Evolutionary conservation across 306 rosid genomes (phyloP).

Genomic region (Quercus aquifolioides): DNA sequence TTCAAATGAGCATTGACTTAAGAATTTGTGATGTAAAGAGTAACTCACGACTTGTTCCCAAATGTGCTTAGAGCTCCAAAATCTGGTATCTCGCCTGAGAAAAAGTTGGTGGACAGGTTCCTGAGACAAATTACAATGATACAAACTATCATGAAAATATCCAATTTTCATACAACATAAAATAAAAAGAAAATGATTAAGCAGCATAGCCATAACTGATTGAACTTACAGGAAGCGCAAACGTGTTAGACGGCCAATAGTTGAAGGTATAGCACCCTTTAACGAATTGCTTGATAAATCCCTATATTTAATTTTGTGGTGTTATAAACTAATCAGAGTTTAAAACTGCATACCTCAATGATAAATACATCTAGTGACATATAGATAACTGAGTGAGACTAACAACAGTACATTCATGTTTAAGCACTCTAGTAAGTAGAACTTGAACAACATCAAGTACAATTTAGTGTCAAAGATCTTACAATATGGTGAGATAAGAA

Average conservation of each 20-base stretch:
- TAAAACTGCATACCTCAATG: not conserved
- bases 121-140: constrained; percentile 39
- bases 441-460: not conserved
- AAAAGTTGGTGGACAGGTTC: constrained; percentile 91
- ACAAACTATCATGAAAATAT: not conserved
- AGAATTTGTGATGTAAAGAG: not conserved
- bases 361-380: not conserved
- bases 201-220: constrained; percentile 3
- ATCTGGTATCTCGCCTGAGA: constrained; percentile 93
- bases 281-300: constrained; percentile 84
- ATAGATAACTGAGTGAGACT: not conserved
- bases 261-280: constrained; percentile 92
- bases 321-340: constrained; percentile 12
- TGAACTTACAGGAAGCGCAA: constrained; percentile 67
- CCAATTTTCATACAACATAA: not conserved
- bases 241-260: constrained; percentile 75
- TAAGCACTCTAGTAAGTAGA: not conserved
- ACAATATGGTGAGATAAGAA: constrained; percentile 80
- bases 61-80: constrained; percentile 88
- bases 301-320: constrained; percentile 32
- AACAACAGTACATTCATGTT: not conserved
- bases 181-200: not conserved
- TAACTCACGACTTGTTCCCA: constrained; percentile 66
- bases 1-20: not conserved
- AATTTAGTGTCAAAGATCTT: constrained; percentile 26